Percentiles rank a stretch among this genome's conserved stretches.
Conservation (phyloP, 2,329 filamentous ascomycete species). For the Colletotrichum agaves region DNA sequence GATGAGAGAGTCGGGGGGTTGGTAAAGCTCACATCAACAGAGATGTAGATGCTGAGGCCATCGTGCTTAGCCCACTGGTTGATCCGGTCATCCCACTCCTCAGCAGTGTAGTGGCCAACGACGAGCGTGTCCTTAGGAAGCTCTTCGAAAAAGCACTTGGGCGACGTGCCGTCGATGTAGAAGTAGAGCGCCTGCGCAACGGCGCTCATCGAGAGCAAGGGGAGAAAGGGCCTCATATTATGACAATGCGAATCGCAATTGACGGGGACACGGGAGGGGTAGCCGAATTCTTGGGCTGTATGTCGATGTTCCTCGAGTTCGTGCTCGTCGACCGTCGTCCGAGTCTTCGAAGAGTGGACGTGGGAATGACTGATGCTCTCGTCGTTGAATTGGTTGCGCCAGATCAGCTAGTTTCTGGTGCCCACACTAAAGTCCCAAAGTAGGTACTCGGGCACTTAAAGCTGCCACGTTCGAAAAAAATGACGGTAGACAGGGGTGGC, state of each 20-base stretch:
- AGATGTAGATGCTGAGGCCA: slow-evolving; percentile 86
- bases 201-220: slow-evolving; percentile 73
- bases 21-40: slow-evolving; percentile 75
- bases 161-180: slow-evolving; percentile 85
- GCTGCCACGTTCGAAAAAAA: slow-evolving; percentile 65
- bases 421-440: slow-evolving; percentile 37
- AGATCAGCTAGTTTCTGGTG: slow-evolving; percentile 32
- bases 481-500: slow-evolving; percentile 44
- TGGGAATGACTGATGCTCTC: slow-evolving; percentile 24
- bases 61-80: slow-evolving; percentile 78
- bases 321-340: slow-evolving; percentile 16
- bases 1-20: not conserved
- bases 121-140: slow-evolving; percentile 97
- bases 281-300: not conserved
- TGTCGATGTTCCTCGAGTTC: not conserved
- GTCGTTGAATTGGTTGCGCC: slow-evolving; percentile 31
- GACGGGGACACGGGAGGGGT: not conserved
- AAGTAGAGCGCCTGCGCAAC: slow-evolving; percentile 89
- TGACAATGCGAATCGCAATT: not conserved
- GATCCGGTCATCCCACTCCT: slow-evolving; percentile 81
- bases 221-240: slow-evolving; percentile 69
- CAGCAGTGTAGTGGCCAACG: slow-evolving; percentile 89
- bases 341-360: slow-evolving; percentile 20
- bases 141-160: slow-evolving; percentile 99
- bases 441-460: slow-evolving; percentile 48